Conservation (phyloP, 352 stramenopile species). For the Elongisporangium anandrum region DNA sequence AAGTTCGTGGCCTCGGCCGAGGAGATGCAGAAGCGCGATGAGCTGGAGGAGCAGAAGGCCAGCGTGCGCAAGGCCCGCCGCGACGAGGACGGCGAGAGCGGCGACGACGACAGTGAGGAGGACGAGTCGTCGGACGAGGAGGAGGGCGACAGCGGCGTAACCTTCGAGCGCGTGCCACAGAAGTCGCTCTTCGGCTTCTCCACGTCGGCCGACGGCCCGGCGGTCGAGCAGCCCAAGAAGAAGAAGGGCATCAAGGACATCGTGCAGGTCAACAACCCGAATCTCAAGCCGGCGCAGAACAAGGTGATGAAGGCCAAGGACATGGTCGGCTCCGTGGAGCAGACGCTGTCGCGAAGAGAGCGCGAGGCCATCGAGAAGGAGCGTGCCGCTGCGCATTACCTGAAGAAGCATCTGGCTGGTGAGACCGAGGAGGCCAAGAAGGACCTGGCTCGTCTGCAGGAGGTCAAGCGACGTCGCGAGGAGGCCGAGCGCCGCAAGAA, state of each 20-base stretch:
- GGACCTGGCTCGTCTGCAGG: conserved; percentile 70
- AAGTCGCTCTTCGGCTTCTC: conserved; percentile 73
- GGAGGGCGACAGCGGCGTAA: conserved; percentile 45
- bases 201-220: conserved; percentile 46
- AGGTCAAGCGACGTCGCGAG: conserved; percentile 78
- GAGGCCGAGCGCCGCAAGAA: conserved; percentile 77
- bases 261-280: conserved; percentile 84
- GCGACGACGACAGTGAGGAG: conserved; percentile 50
- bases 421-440: conserved; percentile 87
- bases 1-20: conserved; percentile 84
- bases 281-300: conserved; percentile 53
- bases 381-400: conserved; percentile 55
- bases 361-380: conserved; percentile 88
- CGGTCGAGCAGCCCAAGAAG: conserved; percentile 54
- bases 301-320: conserved; percentile 89
- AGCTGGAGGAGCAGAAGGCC: conserved; percentile 68
- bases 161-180: conserved; percentile 74
- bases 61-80: conserved; percentile 67
- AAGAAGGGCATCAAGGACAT: conserved; percentile 61
- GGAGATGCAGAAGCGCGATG: conserved; percentile 75
- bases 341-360: conserved; percentile 80
- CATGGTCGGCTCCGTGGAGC: conserved; percentile 53
- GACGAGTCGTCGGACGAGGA: conserved; percentile 25
- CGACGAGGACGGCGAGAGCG: conserved; percentile 33
- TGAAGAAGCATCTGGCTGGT: conserved; percentile 82